Percentiles rank a stretch among this genome's conserved stretches.
Conservation (phyloP, 495 filamentous ascomycete species). For the Alectoria sarmentosa region DNA sequence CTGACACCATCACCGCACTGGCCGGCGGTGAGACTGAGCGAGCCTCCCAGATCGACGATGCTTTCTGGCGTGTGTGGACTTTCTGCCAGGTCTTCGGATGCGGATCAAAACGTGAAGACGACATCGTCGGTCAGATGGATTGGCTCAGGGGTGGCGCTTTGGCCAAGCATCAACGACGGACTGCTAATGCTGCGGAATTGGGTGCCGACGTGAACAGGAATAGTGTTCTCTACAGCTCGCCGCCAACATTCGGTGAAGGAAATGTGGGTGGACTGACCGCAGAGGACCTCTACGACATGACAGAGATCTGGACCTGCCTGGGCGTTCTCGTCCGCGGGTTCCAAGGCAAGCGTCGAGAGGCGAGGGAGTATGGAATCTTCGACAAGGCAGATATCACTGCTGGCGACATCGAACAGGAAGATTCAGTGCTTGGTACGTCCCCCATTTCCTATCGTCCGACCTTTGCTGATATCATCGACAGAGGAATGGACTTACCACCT, state of each 20-base stretch:
- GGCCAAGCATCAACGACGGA: slow-evolving; percentile 38
- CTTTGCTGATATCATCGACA: slow-evolving; percentile 32
- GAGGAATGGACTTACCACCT: slow-evolving; percentile 61
- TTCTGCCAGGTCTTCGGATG: slow-evolving; percentile 63
- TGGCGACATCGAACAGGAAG: slow-evolving; percentile 48
- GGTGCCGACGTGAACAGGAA: slow-evolving; percentile 44
- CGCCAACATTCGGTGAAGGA: slow-evolving; percentile 51
- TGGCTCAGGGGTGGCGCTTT: slow-evolving; percentile 55
- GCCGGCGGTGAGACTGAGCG: slow-evolving; percentile 42
- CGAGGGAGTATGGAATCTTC: slow-evolving; percentile 50
- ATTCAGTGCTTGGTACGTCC: slow-evolving; percentile 45
- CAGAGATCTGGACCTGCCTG: slow-evolving; percentile 60
- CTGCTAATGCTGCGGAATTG: slow-evolving; percentile 32
- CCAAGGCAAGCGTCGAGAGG: slow-evolving; percentile 49
- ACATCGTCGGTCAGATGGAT: slow-evolving; percentile 56
- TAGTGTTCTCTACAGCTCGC: slow-evolving; percentile 50
- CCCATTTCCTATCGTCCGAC: not conserved
- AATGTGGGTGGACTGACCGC: slow-evolving; percentile 49
- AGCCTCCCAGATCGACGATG: slow-evolving; percentile 53
- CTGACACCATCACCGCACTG: slow-evolving; percentile 50
- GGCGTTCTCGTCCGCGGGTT: slow-evolving; percentile 50
- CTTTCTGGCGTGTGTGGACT: slow-evolving; percentile 63
- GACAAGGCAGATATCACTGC: slow-evolving; percentile 38
- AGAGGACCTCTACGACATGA: slow-evolving; percentile 57
- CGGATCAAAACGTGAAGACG: slow-evolving; percentile 51